Evolutionary conservation across 768 basidiomycete species (phyloP).

Genomic region (Pluteus cervinus): DNA sequence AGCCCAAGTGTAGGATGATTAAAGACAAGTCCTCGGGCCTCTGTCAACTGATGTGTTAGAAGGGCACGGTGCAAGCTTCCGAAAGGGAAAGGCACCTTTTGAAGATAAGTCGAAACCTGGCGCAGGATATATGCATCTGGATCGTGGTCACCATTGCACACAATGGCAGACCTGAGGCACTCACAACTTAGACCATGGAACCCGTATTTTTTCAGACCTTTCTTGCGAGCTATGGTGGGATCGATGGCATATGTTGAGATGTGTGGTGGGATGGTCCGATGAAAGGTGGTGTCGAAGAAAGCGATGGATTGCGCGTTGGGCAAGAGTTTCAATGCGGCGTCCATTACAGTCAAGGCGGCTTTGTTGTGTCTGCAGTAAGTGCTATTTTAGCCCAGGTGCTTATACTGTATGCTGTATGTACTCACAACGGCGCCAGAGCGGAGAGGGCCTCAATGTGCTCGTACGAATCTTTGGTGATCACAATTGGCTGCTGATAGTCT

Average conservation of each 20-base stretch:
- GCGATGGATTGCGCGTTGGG: constrained; percentile 71
- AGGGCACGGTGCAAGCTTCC: background rate
- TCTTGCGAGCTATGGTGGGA: constrained; percentile 49
- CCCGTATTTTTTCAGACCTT: constrained; percentile 82
- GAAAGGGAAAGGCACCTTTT: constrained; percentile 32
- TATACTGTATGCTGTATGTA: constrained; percentile 9
- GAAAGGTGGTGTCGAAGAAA: constrained; percentile 87
- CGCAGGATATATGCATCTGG: constrained; percentile 65
- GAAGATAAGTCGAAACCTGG: constrained; percentile 51
- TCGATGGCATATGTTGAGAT: constrained; percentile 78
- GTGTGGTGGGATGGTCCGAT: constrained; percentile 68
- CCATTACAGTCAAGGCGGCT: constrained; percentile 53
- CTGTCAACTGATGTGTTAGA: constrained; percentile 15
- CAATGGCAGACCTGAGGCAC: constrained; percentile 12
- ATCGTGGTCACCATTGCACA: background rate
- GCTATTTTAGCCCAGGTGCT: background rate
- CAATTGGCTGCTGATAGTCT: constrained; percentile 61
- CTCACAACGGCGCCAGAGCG: constrained; percentile 75
- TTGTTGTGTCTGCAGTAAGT: constrained; percentile 47
- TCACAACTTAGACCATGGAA: constrained; percentile 82
- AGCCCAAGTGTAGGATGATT: constrained; percentile 83
- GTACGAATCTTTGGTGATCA: constrained; percentile 62
- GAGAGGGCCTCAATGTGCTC: constrained; percentile 71
- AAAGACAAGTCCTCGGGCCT: constrained; percentile 52
- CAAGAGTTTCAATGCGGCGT: constrained; percentile 53